These are phyloP conservation scores for Cladosporium sp. DNA, from an alignment of 2,329 filamentous ascomycete species.

Conservation along the genomic window DNA sequence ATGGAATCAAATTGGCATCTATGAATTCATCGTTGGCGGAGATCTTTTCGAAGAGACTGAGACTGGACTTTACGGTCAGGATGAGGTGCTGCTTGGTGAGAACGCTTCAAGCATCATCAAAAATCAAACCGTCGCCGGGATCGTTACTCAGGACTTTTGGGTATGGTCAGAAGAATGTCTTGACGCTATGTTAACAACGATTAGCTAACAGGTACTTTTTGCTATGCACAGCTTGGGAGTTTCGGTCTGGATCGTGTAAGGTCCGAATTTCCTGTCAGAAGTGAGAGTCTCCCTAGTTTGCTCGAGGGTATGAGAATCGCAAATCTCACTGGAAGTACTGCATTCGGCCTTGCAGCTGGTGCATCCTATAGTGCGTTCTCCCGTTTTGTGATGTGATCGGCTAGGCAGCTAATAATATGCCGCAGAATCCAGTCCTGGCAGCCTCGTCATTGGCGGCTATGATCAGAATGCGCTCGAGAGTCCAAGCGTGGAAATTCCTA, in stretches of 20 bases:
- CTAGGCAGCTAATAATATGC: constrained; percentile 9
- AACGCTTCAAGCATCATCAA: constrained; percentile 18
- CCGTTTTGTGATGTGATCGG: neutral
- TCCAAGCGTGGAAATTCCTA: neutral
- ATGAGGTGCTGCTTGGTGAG: constrained; percentile 28
- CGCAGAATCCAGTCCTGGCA: neutral
- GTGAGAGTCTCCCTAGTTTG: constrained; percentile 28
- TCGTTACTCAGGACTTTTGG: constrained; percentile 33
- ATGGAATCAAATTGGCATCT: constrained; percentile 31
- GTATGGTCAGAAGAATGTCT: neutral
- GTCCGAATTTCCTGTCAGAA: constrained; percentile 35
- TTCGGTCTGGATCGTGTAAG: constrained; percentile 33
- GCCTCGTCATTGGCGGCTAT: constrained; percentile 34
- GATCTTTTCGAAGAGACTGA: constrained; percentile 45
- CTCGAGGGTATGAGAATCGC: constrained; percentile 18
- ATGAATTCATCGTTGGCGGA: constrained; percentile 25
- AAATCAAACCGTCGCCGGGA: constrained; percentile 34
- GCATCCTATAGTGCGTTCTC: constrained; percentile 20
- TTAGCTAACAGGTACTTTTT: neutral
- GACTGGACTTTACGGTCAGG: constrained; percentile 41
- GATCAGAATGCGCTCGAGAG: constrained; percentile 20
- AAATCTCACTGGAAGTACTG: constrained; percentile 31
- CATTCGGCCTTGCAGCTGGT: constrained; percentile 37
- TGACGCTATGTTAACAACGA: neutral
- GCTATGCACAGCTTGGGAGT: constrained; percentile 24